Evolutionary conservation across 1,139 yeast genomes (phyloP).

Genomic region (Blastobotrys indianensis): DNA sequence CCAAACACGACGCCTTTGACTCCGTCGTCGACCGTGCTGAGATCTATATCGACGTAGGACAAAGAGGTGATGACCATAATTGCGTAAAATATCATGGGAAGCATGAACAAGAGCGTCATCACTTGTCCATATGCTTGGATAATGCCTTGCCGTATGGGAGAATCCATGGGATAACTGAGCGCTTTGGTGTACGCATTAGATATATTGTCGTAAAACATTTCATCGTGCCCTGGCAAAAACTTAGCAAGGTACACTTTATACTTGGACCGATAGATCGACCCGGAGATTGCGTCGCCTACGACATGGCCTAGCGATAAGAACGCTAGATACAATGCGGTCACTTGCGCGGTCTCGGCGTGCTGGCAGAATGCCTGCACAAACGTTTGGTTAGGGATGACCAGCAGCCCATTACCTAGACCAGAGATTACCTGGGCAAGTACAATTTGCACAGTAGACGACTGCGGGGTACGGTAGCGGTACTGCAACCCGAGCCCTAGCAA

Average conservation of each 20-base stretch:
- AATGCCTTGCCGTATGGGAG: conserved; percentile 12
- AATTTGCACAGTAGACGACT: conserved; percentile 14
- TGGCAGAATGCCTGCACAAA: conserved; percentile 18
- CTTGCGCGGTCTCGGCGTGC: conserved; percentile 19
- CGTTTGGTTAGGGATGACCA: conserved; percentile 19
- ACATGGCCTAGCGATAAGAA: conserved; percentile 17
- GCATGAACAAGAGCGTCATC: conserved; percentile 15
- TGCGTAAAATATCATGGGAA: conserved; percentile 14
- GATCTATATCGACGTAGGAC: conserved; percentile 9
- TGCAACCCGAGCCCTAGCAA: conserved; percentile 45
- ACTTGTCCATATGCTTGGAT: conserved; percentile 10
- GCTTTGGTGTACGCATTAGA: conserved; percentile 14
- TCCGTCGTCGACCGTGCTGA: conserved; percentile 8
- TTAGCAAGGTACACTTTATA: conserved; percentile 10
- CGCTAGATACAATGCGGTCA: conserved; percentile 21
- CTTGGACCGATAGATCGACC: conserved; percentile 13
- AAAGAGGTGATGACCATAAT: conserved; percentile 13
- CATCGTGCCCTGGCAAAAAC: conserved; percentile 6
- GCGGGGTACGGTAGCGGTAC: conserved; percentile 12
- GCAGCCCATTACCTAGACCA: conserved; percentile 21
- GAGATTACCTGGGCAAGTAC: conserved; percentile 17
- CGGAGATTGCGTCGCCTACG: conserved; percentile 16
- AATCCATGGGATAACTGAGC: conserved; percentile 9
- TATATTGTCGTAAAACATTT: conserved; percentile 6
- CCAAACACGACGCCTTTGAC: conserved; percentile 9